Evolutionary conservation across 148 eudicot species (phyloP).

Genomic region (Rhododendron molle): DNA sequence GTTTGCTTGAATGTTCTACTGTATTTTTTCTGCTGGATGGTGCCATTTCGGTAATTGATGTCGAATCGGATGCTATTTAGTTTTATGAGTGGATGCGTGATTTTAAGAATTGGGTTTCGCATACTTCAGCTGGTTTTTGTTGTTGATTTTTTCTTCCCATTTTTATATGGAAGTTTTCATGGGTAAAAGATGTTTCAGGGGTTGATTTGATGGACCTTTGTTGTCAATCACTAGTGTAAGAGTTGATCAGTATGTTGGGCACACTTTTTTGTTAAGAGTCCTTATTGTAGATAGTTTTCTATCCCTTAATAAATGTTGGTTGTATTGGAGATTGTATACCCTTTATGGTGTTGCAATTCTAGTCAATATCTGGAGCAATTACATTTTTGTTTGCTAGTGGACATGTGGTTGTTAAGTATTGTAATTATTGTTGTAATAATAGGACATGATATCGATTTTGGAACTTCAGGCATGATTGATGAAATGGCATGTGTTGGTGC

Average conservation of each 20-base stretch:
- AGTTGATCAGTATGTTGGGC: slow-evolving; percentile 4
- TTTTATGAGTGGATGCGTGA: not conserved
- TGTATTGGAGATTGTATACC: not conserved
- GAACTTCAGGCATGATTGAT: not conserved
- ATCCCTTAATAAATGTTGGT: not conserved
- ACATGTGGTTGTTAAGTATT: not conserved
- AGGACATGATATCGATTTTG: not conserved
- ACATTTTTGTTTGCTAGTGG: slow-evolving; percentile 7
- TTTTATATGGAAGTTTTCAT: not conserved
- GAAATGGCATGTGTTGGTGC: not conserved
- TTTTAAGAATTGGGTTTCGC: not conserved
- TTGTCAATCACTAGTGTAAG: not conserved
- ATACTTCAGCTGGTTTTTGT: not conserved
- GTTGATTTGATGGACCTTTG: not conserved
- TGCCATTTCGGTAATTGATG: not conserved
- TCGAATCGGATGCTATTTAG: not conserved
- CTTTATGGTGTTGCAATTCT: not conserved
- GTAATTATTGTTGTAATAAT: not conserved
- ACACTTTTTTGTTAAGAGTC: not conserved
- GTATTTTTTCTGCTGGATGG: not conserved
- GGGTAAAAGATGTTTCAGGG: not conserved
- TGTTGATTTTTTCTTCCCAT: not conserved
- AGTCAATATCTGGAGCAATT: not conserved
- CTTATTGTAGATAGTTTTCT: not conserved
- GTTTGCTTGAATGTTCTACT: not conserved